Evolutionary conservation across 345 rosid species (phyloP).

Genomic region (Capsella bursapastoris): DNA sequence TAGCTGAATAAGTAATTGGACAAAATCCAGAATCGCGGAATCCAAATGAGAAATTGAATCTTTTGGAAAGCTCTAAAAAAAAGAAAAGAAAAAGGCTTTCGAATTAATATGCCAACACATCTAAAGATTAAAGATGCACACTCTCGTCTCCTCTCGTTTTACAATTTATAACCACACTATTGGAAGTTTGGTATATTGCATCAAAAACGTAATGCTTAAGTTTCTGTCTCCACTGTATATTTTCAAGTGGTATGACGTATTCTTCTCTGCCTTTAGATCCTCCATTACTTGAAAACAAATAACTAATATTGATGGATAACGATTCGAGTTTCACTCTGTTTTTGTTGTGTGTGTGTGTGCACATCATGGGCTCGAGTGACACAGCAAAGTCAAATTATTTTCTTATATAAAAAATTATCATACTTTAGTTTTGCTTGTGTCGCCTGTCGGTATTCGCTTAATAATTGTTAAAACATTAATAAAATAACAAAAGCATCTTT

Average conservation of each 20-base stretch:
- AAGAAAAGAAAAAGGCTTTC: constrained; percentile 1
- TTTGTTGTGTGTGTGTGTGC: neutral
- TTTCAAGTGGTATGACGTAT: constrained; percentile 62
- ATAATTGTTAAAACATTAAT: constrained; percentile 27
- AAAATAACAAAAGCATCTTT: constrained; percentile 38
- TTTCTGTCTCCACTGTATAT: constrained; percentile 55
- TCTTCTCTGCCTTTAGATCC: constrained; percentile 52
- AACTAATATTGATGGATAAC: constrained; percentile 62
- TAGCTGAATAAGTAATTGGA: constrained; percentile 24
- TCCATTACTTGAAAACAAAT: constrained; percentile 52
- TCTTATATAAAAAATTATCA: constrained; percentile 22
- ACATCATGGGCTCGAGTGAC: constrained; percentile 42
- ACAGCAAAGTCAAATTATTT: constrained; percentile 39
- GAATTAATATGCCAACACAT: constrained; percentile 20
- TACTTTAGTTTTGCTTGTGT: constrained; percentile 29
- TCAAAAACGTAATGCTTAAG: constrained; percentile 53
- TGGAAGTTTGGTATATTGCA: constrained; percentile 32
- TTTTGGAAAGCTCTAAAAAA: constrained; percentile 10
- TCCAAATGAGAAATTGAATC: constrained; percentile 24
- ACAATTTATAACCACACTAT: constrained; percentile 15
- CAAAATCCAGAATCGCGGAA: constrained; percentile 20
- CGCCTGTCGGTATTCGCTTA: constrained; percentile 44
- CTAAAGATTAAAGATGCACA: constrained; percentile 1
- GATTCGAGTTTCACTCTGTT: constrained; percentile 51
- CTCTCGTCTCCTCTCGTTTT: constrained; percentile 17